These are phyloP conservation scores for Lepiota subincarnata DNA, from an alignment of 768 basidiomycete species.

Conservation along the genomic window DNA sequence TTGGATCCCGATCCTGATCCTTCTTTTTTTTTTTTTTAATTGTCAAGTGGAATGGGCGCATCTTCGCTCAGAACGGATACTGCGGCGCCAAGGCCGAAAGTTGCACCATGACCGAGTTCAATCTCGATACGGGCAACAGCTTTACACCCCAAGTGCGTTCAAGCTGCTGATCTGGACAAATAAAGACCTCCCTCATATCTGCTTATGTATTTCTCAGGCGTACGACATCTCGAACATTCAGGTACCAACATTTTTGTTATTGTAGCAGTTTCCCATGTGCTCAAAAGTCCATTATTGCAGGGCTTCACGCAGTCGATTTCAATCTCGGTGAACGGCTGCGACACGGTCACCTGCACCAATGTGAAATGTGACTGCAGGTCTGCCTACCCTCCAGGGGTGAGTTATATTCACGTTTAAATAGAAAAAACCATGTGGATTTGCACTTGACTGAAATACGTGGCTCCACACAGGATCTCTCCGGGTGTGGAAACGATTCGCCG, in stretches of 20 bases:
- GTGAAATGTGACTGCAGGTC: slow-evolving; percentile 31
- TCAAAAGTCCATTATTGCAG: neutral
- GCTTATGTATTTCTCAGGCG: slow-evolving; percentile 18
- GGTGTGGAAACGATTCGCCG: slow-evolving; percentile 35
- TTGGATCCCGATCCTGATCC: neutral
- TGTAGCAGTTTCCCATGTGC: too few relatives aligned
- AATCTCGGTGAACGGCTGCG: slow-evolving; percentile 32
- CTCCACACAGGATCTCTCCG: slow-evolving; percentile 27
- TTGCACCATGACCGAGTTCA: slow-evolving; percentile 36
- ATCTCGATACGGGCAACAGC: slow-evolving; percentile 30
- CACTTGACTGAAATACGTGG: neutral
- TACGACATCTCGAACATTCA: slow-evolving; percentile 44
- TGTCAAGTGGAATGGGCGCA: slow-evolving; percentile 36
- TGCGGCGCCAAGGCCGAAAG: slow-evolving; percentile 36
- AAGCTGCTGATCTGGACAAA: neutral
- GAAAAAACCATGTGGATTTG: neutral
- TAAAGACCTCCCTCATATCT: neutral
- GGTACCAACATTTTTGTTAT: neutral
- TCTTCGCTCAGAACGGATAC: slow-evolving; percentile 32
- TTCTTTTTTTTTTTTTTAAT: neutral
- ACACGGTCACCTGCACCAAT: slow-evolving; percentile 35
- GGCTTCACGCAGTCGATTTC: slow-evolving; percentile 36
- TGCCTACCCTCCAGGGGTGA: slow-evolving; percentile 30
- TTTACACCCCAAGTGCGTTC: slow-evolving; percentile 23
- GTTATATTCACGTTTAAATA: slow-evolving; percentile 12